These are phyloP conservation scores for Thecaphora thlaspeos DNA, from an alignment of 1,284 basidiomycete genomes.

Conservation along the genomic window DNA sequence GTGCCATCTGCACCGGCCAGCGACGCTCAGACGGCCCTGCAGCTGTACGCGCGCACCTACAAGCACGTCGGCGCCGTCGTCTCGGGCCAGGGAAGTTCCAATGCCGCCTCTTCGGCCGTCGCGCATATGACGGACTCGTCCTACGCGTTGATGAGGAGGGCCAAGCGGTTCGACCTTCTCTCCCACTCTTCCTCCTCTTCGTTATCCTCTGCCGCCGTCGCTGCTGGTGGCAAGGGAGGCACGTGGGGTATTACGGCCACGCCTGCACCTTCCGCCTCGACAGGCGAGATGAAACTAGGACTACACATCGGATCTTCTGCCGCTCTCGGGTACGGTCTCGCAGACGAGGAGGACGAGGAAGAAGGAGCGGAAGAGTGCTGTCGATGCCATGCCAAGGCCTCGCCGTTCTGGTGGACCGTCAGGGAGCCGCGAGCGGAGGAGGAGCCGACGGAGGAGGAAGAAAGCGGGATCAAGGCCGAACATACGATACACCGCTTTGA, in stretches of 20 bases:
- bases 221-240: background rate
- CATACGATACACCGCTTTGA: no score
- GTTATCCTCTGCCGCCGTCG: background rate
- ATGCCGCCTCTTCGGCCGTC: background rate
- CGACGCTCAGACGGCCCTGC: slow-evolving; percentile 78
- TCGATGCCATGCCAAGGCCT: background rate
- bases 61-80: slow-evolving; percentile 66
- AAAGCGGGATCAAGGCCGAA: no score
- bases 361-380: background rate
- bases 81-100: background rate
- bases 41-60: slow-evolving; percentile 78
- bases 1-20: no score
- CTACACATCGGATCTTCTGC: background rate
- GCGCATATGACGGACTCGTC: slow-evolving; percentile 27
- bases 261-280: background rate
- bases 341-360: background rate
- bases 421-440: background rate
- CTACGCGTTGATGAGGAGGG: slow-evolving; percentile 44
- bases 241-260: background rate
- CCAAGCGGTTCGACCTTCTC: slow-evolving; percentile 38
- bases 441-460: background rate
- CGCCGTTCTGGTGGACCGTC: slow-evolving; percentile 1
- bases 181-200: background rate
- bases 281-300: background rate
- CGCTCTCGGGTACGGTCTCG: background rate